phyloP scores from a whole-genome alignment of 169 alveolate genomes.

The Plasmodium malariae region DNA sequence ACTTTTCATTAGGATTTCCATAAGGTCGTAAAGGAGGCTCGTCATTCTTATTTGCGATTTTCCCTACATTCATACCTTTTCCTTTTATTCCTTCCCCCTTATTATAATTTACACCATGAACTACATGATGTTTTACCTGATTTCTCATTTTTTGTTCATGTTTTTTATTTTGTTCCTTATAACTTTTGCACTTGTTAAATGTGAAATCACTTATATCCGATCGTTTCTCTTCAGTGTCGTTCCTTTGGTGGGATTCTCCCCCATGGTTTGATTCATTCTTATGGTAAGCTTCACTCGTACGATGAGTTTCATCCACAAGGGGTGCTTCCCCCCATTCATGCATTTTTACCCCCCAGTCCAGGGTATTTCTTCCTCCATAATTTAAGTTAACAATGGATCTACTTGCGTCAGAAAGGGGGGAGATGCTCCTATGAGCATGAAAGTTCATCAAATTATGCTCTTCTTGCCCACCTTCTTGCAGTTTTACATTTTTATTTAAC shows the following conservation, averaged over 20 bases:
- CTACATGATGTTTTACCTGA: no score
- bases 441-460: no score
- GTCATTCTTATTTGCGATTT: no score
- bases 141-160: not conserved
- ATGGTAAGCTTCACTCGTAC: not conserved
- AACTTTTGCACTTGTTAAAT: slow-evolving; percentile 8
- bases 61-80: no score
- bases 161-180: not conserved
- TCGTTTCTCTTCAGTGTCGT: slow-evolving; percentile 3
- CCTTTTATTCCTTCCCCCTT: no score
- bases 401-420: not conserved
- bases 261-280: not conserved
- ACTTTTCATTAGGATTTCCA: no score
- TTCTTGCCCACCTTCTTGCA: no score
- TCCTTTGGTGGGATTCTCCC: not conserved
- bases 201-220: slow-evolving; percentile 20
- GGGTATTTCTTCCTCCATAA: not conserved
- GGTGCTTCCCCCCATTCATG: not conserved
- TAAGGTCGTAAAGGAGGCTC: no score
- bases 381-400: slow-evolving; percentile 3
- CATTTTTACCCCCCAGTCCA: no score
- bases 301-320: no score
- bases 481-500: no score
- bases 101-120: no score
- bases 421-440: not conserved